Percentiles rank a stretch among this genome's conserved stretches.
Conservation (phyloP, 2,329 filamentous ascomycete species). For the Chrysosporium queenslandicum region DNA sequence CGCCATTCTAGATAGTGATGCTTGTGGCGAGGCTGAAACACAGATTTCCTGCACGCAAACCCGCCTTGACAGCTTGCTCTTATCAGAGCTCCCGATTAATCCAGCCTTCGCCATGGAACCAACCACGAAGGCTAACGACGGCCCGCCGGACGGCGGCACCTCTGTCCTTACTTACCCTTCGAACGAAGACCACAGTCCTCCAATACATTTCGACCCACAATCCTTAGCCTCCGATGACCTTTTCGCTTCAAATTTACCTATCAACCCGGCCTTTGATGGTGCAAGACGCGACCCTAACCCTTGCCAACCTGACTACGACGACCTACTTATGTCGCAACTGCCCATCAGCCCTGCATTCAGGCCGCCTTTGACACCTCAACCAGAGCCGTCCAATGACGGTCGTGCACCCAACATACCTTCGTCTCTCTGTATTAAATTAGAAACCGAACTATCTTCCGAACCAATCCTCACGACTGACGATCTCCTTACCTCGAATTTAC, state of each 20-base stretch:
- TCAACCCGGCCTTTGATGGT: neutral
- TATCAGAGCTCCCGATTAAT: conserved; percentile 13
- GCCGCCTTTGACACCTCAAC: neutral
- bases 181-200: neutral
- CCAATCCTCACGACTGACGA: conserved; percentile 13
- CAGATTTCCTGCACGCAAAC: neutral
- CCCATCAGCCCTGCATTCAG: conserved; percentile 27
- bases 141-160: neutral
- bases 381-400: neutral
- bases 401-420: neutral
- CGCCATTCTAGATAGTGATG: neutral
- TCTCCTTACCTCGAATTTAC: conserved; percentile 26
- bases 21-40: neutral
- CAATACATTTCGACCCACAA: neutral
- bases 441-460: neutral
- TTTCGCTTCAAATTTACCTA: conserved; percentile 10
- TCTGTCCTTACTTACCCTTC: neutral
- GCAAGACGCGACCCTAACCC: neutral
- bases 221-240: neutral
- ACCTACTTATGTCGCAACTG: conserved; percentile 24
- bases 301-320: neutral
- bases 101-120: neutral
- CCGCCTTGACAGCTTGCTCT: conserved; percentile 2
- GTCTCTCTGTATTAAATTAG: conserved; percentile 11
- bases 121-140: neutral